phyloP scores from a whole-genome alignment of 2,329 filamentous ascomycete species.

The Aureobasidium sp. region DNA sequence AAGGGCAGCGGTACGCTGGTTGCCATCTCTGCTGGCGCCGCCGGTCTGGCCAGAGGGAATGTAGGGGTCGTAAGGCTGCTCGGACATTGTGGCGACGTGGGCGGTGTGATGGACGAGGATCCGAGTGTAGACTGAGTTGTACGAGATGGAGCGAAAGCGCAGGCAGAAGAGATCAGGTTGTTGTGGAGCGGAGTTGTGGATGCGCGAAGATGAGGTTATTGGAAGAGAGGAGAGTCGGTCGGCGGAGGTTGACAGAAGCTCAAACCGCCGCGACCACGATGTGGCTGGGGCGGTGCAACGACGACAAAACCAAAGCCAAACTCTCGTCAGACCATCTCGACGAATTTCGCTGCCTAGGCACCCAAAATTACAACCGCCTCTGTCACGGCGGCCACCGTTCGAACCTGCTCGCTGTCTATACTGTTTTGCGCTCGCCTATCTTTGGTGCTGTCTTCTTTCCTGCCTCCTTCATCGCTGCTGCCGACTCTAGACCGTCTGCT shows the following conservation, averaged over 20 bases:
- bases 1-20: slow-evolving; percentile 62
- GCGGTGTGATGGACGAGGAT: neutral
- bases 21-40: slow-evolving; percentile 43
- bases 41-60: slow-evolving; percentile 55
- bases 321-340: neutral
- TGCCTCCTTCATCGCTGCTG: neutral
- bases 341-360: neutral
- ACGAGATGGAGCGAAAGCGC: neutral
- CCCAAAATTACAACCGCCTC: neutral
- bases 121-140: neutral
- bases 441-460: neutral
- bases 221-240: neutral
- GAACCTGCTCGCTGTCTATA: neutral
- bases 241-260: slow-evolving; percentile 5
- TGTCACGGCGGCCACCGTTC: neutral
- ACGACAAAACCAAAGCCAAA: neutral
- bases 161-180: neutral
- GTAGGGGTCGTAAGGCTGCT: slow-evolving; percentile 78
- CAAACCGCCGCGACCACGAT: slow-evolving; percentile 1
- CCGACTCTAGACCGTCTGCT: neutral
- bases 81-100: slow-evolving; percentile 41
- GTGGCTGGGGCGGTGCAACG: slow-evolving; percentile 4
- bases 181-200: neutral
- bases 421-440: neutral
- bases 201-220: neutral